These are phyloP conservation scores for Aspergillus jensenii DNA, from an alignment of 2,329 filamentous ascomycete species.

Conservation along the genomic window DNA sequence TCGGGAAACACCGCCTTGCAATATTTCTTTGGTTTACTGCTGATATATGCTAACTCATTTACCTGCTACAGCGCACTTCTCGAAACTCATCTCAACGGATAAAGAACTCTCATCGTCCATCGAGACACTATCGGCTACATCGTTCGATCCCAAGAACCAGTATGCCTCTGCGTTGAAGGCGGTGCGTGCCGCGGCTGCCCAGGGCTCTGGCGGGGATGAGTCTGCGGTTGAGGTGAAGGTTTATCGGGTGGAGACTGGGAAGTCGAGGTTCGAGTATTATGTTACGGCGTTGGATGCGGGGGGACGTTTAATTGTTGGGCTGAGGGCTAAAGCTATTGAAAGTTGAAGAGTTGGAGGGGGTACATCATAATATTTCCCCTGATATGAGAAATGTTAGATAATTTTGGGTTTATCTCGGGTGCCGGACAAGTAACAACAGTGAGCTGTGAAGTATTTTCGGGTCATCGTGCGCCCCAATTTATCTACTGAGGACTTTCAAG, in stretches of 20 bases:
- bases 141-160: conserved; percentile 71
- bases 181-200: conserved; percentile 47
- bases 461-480: no score
- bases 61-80: conserved; percentile 62
- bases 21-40: conserved; percentile 2
- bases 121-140: conserved; percentile 63
- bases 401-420: no score
- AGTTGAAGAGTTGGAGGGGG: conserved; percentile 41
- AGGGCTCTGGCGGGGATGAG: conserved; percentile 30
- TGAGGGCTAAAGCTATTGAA: conserved; percentile 77
- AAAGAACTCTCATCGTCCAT: conserved; percentile 42
- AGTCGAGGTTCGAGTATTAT: conserved; percentile 74
- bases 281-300: conserved; percentile 64
- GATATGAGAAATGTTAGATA: neutral
- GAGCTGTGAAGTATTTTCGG: no score
- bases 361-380: neutral
- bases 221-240: conserved; percentile 65
- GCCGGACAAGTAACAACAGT: no score
- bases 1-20: neutral
- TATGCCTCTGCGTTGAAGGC: conserved; percentile 58
- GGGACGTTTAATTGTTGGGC: conserved; percentile 67
- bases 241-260: conserved; percentile 66
- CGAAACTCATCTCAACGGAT: conserved; percentile 56
- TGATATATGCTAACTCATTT: neutral
- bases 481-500: no score